Percentiles rank a stretch among this genome's conserved stretches.
Evolutionary conservation across 2,329 filamentous ascomycete species (phyloP).

Genomic region (Immersiporthe knoxdaviesiana): DNA sequence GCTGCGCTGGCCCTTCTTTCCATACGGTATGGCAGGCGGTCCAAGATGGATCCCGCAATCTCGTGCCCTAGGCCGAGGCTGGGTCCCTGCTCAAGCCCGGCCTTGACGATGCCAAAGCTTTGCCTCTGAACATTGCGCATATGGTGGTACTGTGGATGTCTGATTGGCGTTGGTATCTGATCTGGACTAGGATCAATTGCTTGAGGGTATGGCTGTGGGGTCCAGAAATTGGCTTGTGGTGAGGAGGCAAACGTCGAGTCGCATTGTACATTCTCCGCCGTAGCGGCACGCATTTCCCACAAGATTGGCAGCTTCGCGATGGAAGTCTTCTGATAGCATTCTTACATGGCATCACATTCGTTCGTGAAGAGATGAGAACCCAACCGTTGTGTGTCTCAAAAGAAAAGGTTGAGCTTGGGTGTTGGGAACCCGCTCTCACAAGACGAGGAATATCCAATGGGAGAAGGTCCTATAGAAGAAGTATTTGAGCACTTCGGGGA

Average conservation of each 20-base stretch:
- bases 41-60: background rate
- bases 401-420: constrained; percentile 43
- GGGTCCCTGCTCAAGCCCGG: background rate
- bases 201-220: background rate
- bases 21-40: background rate
- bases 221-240: background rate
- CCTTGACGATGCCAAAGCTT: background rate
- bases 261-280: background rate
- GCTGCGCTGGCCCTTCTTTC: background rate
- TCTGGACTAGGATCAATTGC: background rate
- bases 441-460: constrained; percentile 54
- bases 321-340: background rate
- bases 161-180: background rate
- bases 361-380: background rate
- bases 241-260: background rate
- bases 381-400: constrained; percentile 25
- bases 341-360: background rate
- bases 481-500: constrained; percentile 66
- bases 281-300: background rate
- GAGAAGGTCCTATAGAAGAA: constrained; percentile 66
- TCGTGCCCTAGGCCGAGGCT: background rate
- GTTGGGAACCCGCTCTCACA: constrained; percentile 61
- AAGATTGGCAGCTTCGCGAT: background rate
- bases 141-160: background rate
- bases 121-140: background rate